These are phyloP conservation scores for Leishmania amazonensis DNA, from an alignment of 208 protist species.

Conservation along the genomic window DNA sequence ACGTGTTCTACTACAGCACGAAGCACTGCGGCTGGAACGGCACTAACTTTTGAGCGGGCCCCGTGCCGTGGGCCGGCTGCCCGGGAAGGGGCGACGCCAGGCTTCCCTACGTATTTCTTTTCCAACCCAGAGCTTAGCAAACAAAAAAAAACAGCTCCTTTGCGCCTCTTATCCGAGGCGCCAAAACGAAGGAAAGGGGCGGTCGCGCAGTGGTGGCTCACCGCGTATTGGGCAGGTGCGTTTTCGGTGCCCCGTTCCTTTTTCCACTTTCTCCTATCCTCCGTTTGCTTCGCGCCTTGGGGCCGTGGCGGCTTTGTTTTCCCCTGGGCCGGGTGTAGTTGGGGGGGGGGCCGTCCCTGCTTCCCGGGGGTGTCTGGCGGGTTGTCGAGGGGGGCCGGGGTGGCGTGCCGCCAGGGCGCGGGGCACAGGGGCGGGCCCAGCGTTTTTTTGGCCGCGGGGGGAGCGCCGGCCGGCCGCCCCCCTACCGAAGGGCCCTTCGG, in stretches of 20 bases:
- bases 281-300: neutral
- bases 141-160: neutral
- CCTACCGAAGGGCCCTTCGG: constrained; percentile 18
- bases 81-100: neutral
- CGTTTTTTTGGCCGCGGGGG: neutral
- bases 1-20: constrained; percentile 36
- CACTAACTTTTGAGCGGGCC: constrained; percentile 25
- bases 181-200: neutral
- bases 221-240: neutral
- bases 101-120: neutral
- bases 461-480: neutral
- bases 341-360: too few relatives aligned
- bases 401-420: too few relatives aligned
- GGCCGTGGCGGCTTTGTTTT: neutral
- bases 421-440: too few relatives aligned
- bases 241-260: neutral
- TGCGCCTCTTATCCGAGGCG: neutral
- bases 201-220: neutral
- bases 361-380: too few relatives aligned
- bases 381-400: too few relatives aligned
- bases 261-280: neutral
- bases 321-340: too few relatives aligned
- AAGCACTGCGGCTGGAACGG: constrained; percentile 40
- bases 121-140: neutral
- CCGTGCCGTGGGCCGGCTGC: neutral